Conservation (phyloP, 2,329 filamentous ascomycete genomes). For the Aureobasidium zeae region DNA sequence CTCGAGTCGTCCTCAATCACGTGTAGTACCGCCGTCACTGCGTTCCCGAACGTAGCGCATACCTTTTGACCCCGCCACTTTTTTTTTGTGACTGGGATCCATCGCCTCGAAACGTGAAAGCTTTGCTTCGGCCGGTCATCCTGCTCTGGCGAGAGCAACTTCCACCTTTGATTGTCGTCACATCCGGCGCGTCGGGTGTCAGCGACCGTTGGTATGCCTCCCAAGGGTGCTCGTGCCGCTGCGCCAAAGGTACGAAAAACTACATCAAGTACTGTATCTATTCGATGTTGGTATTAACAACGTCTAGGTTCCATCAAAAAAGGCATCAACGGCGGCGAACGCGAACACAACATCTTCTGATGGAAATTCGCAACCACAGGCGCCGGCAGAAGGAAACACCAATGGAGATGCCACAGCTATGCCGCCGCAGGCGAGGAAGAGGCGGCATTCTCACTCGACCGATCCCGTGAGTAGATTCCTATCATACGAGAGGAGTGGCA, state of each 20-base stretch:
- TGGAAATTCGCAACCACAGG: slow-evolving; percentile 1
- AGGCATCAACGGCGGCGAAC: slow-evolving; percentile 14
- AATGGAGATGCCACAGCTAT: background rate
- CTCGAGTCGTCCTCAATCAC: background rate
- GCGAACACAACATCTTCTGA: slow-evolving; percentile 7
- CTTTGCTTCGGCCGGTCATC: slow-evolving; percentile 5
- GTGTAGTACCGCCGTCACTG: background rate
- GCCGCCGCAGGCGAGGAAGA: slow-evolving; percentile 8
- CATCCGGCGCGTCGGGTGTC: background rate
- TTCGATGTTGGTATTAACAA: slow-evolving; percentile 1
- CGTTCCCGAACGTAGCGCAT: slow-evolving; percentile 8
- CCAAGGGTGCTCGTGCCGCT: slow-evolving; percentile 13
- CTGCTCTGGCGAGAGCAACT: slow-evolving; percentile 8
- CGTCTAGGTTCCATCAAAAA: slow-evolving; percentile 9
- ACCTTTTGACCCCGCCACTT: slow-evolving; percentile 15
- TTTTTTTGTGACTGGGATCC: slow-evolving; percentile 15
- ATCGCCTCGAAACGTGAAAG: slow-evolving; percentile 12
- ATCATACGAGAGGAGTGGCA: background rate
- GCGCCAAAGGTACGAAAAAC: slow-evolving; percentile 10
- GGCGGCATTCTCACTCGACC: slow-evolving; percentile 15
- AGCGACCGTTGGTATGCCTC: slow-evolving; percentile 1
- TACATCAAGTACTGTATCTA: background rate
- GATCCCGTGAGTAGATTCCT: slow-evolving; percentile 7
- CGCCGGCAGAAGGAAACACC: background rate
- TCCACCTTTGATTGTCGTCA: background rate